Base-by-base conservation (phyloP, 306 rosid species). In the Potentilla sterilis region DNA sequence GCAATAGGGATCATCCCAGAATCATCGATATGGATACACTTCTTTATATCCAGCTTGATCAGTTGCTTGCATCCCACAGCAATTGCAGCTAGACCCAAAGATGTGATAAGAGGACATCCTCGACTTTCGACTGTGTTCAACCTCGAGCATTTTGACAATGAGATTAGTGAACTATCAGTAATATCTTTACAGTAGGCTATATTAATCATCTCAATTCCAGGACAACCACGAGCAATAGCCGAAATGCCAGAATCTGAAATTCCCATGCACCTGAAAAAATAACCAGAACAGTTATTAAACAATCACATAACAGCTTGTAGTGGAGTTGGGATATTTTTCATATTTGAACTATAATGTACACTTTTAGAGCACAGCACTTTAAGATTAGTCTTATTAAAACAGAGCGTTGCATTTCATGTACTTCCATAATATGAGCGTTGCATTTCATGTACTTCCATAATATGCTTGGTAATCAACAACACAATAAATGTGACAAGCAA, bases 1-100 rank as follows among this genome's bases (percentile, higher is more conserved):
- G 92, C 96, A 34, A 95, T 91, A 2, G 86, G 83, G 82, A 92
- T 83, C 96, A 92, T 92, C 76, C 97, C 99, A 2, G 82, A 75
- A 76, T 95, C 97, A 54, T 90, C 96, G 64, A 92, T 81, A 68
- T 80, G 87, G 78, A 79, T 79, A 73, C 99, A 95, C 81, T 87
- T 95, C 79, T 95, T 95, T 80, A 95, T 62, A 83, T 95, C 99
- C 24, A 95, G 83, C 80, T 89, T 87, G 82, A 74, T 65, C 63
- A 95, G 86, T 76, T 82, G 89, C 88, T 83, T 89, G 80, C 99
- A 95, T 64, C 85, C 81, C 69, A 80, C 79, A 44, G 96, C 87
- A 79, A 91, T 81, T 54, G 84, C 82, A 46, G 96, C 86, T 75
- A 92, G 78, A 74, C 99, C 99, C 21, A 77, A 51, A 49, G 96